Base-by-base conservation (phyloP, 345 rosid species). In the Aquilaria malaccensis region DNA sequence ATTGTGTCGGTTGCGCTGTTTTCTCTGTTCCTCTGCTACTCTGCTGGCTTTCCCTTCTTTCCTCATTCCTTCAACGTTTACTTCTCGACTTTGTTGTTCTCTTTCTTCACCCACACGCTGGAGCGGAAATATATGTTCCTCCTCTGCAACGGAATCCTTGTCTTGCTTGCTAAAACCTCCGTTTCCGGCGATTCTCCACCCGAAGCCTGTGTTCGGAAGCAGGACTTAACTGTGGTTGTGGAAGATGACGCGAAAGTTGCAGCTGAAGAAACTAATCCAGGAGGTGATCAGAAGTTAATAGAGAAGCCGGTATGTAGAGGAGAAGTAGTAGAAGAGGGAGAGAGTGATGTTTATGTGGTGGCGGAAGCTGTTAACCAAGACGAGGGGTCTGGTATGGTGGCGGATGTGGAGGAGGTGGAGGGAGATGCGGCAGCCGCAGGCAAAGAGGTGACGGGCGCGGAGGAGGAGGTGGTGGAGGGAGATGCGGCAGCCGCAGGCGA, bases 71-170 rank as follows among this genome's bases (percentile, higher is more conserved):
- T 71, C 69, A 66, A 59, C 49, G 51, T 75, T 52, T 68, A 64
- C 59, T 69, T 79, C 71, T 77, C 79, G 47, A 69, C 81, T 0
- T 48, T 67, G 22, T 58, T 74, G 7, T 78, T 74, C 71, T 72
- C 81, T 6, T 60, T 62, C 58, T 50, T 85, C 14, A 64, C 75
- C 3, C 80, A 37, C 50, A 41, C 67, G 12, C 64, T 82, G 1
- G 84, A 82, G 60, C 73, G 81, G 45, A 85, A 82, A 62, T 85
- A 72, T 69, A 66, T 79, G 79, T 80, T 85, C 74, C 71, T 85
- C 29, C 45, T 82, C 2, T 85, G 80, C 60, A 82, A 80, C 58
- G 87, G 77, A 11, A 85, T 82, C 79, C 75, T 85, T 29, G 83
- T 80, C 55, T 50, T 82, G 65, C 81, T 82, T 32, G 80, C 74